Conservation (phyloP, 1,139 yeast genomes). For the Yamadazyma oceani region DNA sequence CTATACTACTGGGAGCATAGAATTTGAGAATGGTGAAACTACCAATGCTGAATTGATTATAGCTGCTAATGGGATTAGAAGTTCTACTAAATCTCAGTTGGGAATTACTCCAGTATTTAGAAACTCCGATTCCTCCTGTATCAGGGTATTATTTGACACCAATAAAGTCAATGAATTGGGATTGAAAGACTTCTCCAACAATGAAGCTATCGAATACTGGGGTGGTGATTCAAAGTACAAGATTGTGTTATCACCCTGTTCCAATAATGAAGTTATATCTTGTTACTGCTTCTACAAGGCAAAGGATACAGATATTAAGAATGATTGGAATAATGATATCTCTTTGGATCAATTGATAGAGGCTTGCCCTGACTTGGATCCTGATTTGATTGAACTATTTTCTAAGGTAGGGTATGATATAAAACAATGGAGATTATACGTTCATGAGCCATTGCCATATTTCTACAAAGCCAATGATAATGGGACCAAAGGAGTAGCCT, state of each 20-base stretch:
- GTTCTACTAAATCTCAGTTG: slow-evolving; percentile 21
- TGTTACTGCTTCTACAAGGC: slow-evolving; percentile 25
- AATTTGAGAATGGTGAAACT: slow-evolving; percentile 20
- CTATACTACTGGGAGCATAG: slow-evolving; percentile 21
- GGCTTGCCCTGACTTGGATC: slow-evolving; percentile 22
- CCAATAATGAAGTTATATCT: slow-evolving; percentile 24
- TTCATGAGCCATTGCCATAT: slow-evolving; percentile 26
- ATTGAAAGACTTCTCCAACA: slow-evolving; percentile 15
- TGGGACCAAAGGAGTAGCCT: slow-evolving; percentile 22
- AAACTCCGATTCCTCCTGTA: slow-evolving; percentile 19
- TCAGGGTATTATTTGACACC: slow-evolving; percentile 23
- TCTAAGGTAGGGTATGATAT: slow-evolving; percentile 27
- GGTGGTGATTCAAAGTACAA: slow-evolving; percentile 26
- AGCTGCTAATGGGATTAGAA: slow-evolving; percentile 40
- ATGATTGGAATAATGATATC: slow-evolving; percentile 25
- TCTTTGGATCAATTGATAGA: slow-evolving; percentile 19
- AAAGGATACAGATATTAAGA: slow-evolving; percentile 15
- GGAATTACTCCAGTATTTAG: slow-evolving; percentile 21
- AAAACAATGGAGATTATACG: slow-evolving; percentile 30
- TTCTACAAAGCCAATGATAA: slow-evolving; percentile 20
- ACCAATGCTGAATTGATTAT: slow-evolving; percentile 31
- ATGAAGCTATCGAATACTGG: slow-evolving; percentile 31
- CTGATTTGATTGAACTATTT: slow-evolving; percentile 21
- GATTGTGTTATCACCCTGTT: slow-evolving; percentile 28
- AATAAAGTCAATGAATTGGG: slow-evolving; percentile 18